Evolutionary conservation across 2,329 filamentous ascomycete species (phyloP).

Genomic region (Xylariales sp.): DNA sequence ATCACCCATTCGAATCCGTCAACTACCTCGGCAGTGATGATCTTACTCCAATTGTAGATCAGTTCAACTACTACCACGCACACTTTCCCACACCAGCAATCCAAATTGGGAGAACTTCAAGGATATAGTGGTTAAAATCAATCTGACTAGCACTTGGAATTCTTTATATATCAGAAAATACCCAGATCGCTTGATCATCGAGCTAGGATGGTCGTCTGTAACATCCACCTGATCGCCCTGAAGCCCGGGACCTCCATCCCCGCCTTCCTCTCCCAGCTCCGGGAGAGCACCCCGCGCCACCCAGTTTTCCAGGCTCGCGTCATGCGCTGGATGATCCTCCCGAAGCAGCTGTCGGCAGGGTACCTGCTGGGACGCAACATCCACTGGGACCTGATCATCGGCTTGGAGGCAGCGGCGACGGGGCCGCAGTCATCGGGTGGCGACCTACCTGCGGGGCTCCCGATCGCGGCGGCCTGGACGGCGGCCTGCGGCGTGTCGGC

Average conservation of each 20-base stretch:
- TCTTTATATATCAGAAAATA: too few species aligned
- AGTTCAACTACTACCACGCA: too few species aligned
- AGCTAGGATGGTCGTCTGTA: conserved; percentile 22
- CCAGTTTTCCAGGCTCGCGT: conserved; percentile 17
- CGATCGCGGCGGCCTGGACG: conserved; percentile 15
- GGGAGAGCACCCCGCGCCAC: conserved; percentile 10
- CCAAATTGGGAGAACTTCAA: too few species aligned
- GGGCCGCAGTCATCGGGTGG: background rate
- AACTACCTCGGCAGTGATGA: too few species aligned
- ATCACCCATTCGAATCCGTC: too few species aligned
- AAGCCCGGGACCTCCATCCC: conserved; percentile 9
- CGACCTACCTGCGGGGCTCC: too few species aligned
- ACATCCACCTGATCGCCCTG: conserved; percentile 18
- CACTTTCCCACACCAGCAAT: too few species aligned
- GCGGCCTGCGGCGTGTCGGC: conserved; percentile 15
- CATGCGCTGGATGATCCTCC: conserved; percentile 20
- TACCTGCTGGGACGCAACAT: conserved; percentile 17
- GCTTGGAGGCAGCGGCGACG: conserved; percentile 8
- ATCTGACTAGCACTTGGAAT: too few species aligned
- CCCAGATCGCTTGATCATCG: too few species aligned
- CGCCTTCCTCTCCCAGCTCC: conserved; percentile 15
- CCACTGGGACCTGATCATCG: conserved; percentile 17
- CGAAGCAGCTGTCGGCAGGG: conserved; percentile 12
- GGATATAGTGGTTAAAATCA: too few species aligned
- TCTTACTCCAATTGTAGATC: too few species aligned